Conservation (phyloP, 306 rosid genomes). For the Lagenaria siceraria region DNA sequence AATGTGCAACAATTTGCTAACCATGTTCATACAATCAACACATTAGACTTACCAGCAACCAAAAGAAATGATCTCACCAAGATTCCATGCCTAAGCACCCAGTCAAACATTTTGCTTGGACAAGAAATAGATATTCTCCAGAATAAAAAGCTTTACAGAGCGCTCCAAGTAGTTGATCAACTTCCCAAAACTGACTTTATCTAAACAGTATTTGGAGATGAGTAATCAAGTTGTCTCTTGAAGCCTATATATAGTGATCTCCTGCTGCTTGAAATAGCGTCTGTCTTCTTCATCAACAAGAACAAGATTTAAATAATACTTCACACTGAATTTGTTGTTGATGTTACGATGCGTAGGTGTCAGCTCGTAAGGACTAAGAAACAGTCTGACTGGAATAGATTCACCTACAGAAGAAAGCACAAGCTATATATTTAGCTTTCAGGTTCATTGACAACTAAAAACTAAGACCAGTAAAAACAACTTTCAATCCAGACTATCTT, state of each 20-base stretch:
- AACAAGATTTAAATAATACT: constrained; percentile 91
- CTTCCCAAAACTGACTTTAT: not conserved
- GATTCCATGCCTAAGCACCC: not conserved
- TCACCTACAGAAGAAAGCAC: constrained; percentile 50
- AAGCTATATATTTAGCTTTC: not conserved
- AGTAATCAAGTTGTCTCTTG: constrained; percentile 48
- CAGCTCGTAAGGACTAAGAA: constrained; percentile 96
- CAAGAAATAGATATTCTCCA: not conserved
- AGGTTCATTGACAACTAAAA: not conserved
- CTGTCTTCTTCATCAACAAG: constrained; percentile 96
- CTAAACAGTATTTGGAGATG: not conserved
- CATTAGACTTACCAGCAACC: not conserved
- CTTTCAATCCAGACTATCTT: not conserved
- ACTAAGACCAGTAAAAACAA: not conserved
- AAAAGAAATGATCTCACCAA: not conserved
- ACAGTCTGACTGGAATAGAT: constrained; percentile 94
- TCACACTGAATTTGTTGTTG: constrained; percentile 94
- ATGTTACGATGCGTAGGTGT: constrained; percentile 92
- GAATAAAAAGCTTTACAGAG: not conserved
- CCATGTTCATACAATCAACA: not conserved
- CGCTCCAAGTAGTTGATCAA: not conserved
- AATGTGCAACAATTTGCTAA: not conserved
- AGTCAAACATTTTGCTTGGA: not conserved
- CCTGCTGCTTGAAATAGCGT: constrained; percentile 98
- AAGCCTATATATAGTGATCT: constrained; percentile 87